Evolutionary conservation across 2,329 filamentous ascomycete genomes (phyloP).

Genomic region (Colletotrichum aenigma): DNA sequence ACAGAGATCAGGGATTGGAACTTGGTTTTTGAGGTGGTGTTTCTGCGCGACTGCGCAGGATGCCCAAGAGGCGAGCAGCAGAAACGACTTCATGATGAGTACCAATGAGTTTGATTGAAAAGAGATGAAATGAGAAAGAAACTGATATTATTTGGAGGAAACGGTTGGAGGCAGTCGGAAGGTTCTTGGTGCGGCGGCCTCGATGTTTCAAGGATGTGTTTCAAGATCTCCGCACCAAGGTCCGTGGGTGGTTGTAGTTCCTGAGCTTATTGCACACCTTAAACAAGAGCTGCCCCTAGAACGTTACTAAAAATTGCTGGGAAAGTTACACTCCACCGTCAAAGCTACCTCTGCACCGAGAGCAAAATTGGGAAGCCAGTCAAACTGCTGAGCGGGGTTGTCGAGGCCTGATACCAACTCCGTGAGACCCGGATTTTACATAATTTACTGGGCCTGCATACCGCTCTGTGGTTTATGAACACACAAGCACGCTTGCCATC

Average conservation of each 20-base stretch:
- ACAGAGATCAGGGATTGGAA: neutral
- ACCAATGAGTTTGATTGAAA: neutral
- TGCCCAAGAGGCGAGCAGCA: neutral
- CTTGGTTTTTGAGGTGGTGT: neutral
- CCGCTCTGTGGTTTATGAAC: too few species aligned
- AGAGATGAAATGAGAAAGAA: neutral
- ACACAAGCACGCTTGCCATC: too few species aligned
- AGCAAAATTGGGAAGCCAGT: fast-evolving
- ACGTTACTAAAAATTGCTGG: neutral
- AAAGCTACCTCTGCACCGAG: fast-evolving
- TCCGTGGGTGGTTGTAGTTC: neutral
- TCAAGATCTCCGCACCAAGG: slow-evolving; percentile 11
- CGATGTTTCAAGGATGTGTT: slow-evolving; percentile 19
- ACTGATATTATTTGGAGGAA: neutral
- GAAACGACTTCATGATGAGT: neutral
- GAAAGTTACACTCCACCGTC: neutral
- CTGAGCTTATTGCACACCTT: neutral
- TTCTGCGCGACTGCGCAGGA: neutral
- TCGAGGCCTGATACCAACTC: neutral
- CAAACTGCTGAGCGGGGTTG: neutral
- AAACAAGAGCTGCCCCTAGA: neutral
- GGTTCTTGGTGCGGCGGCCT: neutral
- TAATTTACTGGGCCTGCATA: too few species aligned
- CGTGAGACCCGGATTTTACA: too few species aligned
- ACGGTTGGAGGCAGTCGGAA: neutral